phyloP scores from a whole-genome alignment of 2,329 filamentous ascomycete species.

The Fusarium sarcochroum region DNA sequence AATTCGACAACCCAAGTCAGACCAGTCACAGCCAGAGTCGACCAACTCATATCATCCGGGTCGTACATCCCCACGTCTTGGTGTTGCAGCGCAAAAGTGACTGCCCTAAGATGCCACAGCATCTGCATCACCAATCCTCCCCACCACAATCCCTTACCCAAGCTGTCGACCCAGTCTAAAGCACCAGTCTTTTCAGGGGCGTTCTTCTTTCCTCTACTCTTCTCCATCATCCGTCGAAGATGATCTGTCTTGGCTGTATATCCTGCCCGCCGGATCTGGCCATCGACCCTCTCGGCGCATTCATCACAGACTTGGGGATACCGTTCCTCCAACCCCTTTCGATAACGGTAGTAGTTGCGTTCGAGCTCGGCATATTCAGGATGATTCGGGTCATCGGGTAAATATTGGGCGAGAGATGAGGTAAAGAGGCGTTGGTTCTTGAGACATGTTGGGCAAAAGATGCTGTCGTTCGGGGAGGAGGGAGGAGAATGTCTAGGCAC shows the following conservation, averaged over 20 bases:
- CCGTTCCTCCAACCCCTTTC: slow-evolving; percentile 79
- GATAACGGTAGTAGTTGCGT: slow-evolving; percentile 77
- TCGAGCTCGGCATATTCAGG: slow-evolving; percentile 79
- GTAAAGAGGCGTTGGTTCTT: slow-evolving; percentile 91
- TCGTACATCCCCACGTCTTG: slow-evolving; percentile 53
- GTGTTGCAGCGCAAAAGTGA: slow-evolving; percentile 47
- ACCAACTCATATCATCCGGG: slow-evolving; percentile 49
- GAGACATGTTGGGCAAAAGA: slow-evolving; percentile 83
- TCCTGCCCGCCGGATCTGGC: slow-evolving; percentile 76
- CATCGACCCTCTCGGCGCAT: slow-evolving; percentile 82
- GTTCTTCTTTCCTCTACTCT: slow-evolving; percentile 61
- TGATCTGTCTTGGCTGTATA: slow-evolving; percentile 90
- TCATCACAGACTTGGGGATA: slow-evolving; percentile 91
- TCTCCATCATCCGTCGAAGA: slow-evolving; percentile 80
- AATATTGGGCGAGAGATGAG: slow-evolving; percentile 82
- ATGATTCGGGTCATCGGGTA: slow-evolving; percentile 74
- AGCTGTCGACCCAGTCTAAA: slow-evolving; percentile 59
- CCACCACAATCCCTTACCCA: slow-evolving; percentile 65
- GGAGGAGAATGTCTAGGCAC: slow-evolving; percentile 55
- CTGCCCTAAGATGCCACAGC: slow-evolving; percentile 63
- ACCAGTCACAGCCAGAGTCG: slow-evolving; percentile 20
- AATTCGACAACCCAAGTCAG: slow-evolving; percentile 40
- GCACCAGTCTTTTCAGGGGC: slow-evolving; percentile 50
- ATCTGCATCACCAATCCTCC: slow-evolving; percentile 62
- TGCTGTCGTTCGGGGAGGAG: slow-evolving; percentile 48